Base-by-base conservation (phyloP, 2,329 filamentous ascomycete species). In the Rachicladosporium sp. region DNA sequence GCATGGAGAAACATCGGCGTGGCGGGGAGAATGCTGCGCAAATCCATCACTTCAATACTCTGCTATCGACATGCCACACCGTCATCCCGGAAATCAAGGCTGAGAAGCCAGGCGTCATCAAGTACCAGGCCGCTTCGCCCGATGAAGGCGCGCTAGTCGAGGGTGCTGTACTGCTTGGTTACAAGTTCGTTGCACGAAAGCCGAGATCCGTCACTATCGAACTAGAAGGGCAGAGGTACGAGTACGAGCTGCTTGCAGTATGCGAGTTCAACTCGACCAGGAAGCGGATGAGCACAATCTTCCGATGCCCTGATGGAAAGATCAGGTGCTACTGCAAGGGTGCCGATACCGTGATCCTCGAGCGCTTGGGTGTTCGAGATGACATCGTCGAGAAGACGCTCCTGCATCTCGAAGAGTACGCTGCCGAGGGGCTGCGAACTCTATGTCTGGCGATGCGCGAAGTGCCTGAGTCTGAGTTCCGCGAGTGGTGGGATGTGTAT, bases 221-320 rank as follows among this genome's bases (percentile, higher is more conserved):
- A 41, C 80, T 82, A 1, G 73, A 74, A 31, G 87, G 82, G 1
- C 66, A 74, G 50, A 73, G 85, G 48, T 70, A 74, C 33, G 82
- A 95, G 58, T 98, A 91, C 58, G 85, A 95, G 59, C 71, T 98
- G 31, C 67, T 98, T 43, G 89, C 89, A 2, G 88, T 98, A n/a
- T 95, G 89, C 60, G 91, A 98, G 61, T 98, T 98, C 70, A 98
- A 98, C 65, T 96, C 91, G 1, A 91, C 87, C 6, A 74, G 91
- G 53, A 98, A 98, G 67, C 74, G 91, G 49, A 98, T 98, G 91
- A 96, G 91, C 6, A 84, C 89, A 13, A 93, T 98, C 50, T 95
- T 93, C 67, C 79, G 93, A 38, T 95, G 89, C 56, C 91, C 91
- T 0, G 89, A 96, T 64, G 91, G 91, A 46, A 94, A 91, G 65